Evolutionary conservation across 352 stramenopile genomes (phyloP), one percentile per base, ranked within the genome.

Genomic region (Phytopythium boreale): DNA sequence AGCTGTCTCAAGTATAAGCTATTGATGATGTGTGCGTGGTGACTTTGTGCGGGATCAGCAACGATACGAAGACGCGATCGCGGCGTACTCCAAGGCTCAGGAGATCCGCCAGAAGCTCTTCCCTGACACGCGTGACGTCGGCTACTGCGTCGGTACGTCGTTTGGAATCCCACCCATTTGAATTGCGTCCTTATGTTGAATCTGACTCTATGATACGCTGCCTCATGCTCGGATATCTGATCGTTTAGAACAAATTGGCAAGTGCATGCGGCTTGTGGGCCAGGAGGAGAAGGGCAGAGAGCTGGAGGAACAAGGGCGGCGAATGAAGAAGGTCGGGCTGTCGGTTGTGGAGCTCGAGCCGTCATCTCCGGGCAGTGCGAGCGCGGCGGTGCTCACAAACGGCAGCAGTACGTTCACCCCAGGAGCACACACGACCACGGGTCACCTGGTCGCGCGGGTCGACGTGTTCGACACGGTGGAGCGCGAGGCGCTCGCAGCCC

Each of bases 31-130:
- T 39, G 12, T 39, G 8, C n/a, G n/a, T 64, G 11, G 24, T 56
- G 7, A 34, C 29, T 3, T 34, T 34, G 27, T 1, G 8, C 39
- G 4, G 15, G 2, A 22, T n/a, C 58, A 91, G 70, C 72, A 90
- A 75, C 79, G 75, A 10, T 93, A 88, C 46, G 68, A 72, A n/a
- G 82, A 92, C 59, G 86, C 83, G 0, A 87, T 92, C 52, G 59
- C 24, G n/a, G 79, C 76, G 15, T 94, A 88, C 61, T 71, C 74
- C 34, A 89, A 92, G 59, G 83, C 86, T 2, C 69, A 80, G 66
- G 82, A 88, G 12, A 92, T 94, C 59, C 80, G 86, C 19, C 77
- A 91, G 55, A 74, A 87, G 56, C 76, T 92, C 17, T 89, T 90
- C 41, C 83, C 82, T 3, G 79, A 89, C 39, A 88, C 86, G 0